Evolutionary conservation across 345 rosid genomes (phyloP).

Genomic region (Citrus hindsii): DNA sequence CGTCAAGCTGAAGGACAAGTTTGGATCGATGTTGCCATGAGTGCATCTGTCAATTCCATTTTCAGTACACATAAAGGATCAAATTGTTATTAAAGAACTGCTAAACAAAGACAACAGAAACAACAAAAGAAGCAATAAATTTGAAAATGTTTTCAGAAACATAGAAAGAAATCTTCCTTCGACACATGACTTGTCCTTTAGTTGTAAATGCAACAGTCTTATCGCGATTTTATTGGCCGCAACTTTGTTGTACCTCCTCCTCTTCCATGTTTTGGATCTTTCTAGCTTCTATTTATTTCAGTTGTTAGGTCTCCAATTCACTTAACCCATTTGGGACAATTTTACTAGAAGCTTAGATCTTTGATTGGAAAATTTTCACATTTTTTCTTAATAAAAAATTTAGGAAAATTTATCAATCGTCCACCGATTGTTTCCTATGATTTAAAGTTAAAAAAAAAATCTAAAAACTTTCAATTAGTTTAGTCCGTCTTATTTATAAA

Average conservation of each 20-base stretch:
- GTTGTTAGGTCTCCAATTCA: not conserved
- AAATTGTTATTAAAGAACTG: not conserved
- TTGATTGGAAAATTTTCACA: not conserved
- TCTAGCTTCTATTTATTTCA: not conserved
- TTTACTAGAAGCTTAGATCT: no score
- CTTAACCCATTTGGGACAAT: not conserved
- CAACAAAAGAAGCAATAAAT: not conserved
- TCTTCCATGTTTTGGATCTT: not conserved
- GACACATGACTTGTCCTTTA: constrained; percentile 13
- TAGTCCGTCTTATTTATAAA: no score
- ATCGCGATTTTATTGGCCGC: not conserved
- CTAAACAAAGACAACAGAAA: constrained; percentile 5
- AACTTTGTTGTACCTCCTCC: not conserved
- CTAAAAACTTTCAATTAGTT: no score
- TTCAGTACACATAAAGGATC: not conserved
- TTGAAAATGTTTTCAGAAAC: not conserved
- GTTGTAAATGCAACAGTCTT: not conserved
- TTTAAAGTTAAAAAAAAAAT: no score
- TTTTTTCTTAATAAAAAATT: not conserved
- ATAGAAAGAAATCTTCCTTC: not conserved
- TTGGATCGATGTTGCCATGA: not conserved
- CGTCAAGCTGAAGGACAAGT: not conserved
- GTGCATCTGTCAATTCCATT: not conserved
- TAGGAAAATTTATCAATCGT: no score
- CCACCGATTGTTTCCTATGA: no score